phyloP scores from a whole-genome alignment of 2,329 filamentous ascomycete genomes.

The Paecilomyces niveus region DNA sequence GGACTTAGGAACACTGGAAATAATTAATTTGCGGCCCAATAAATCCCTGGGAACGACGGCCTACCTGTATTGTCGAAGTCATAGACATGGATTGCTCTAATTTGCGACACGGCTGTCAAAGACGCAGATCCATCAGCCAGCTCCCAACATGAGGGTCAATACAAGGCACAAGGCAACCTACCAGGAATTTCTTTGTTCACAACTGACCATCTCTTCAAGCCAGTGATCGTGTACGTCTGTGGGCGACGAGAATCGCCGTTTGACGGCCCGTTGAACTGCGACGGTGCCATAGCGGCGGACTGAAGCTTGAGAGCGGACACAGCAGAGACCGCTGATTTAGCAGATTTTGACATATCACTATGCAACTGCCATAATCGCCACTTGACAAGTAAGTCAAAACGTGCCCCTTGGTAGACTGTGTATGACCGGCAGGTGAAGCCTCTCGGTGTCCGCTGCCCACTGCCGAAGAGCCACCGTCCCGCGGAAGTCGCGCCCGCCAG shows the following conservation, averaged over 20 bases:
- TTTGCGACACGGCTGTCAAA: constrained; percentile 51
- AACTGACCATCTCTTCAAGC: constrained; percentile 78
- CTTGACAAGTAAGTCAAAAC: constrained; percentile 1
- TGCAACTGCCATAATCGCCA: not conserved
- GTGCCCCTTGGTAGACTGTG: not conserved
- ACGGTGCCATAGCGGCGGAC: constrained; percentile 17
- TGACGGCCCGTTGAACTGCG: constrained; percentile 19
- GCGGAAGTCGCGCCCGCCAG: not conserved
- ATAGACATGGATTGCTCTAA: constrained; percentile 83
- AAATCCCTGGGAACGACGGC: constrained; percentile 18
- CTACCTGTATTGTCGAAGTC: constrained; percentile 95
- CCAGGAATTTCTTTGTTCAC: constrained; percentile 64
- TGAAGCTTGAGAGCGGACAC: constrained; percentile 15
- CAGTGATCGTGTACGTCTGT: constrained; percentile 56
- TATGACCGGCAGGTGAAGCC: not conserved
- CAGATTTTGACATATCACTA: constrained; percentile 24
- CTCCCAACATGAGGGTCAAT: not conserved
- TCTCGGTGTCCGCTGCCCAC: not conserved
- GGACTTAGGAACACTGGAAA: constrained; percentile 77
- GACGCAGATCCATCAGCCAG: not conserved
- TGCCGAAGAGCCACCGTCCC: not conserved
- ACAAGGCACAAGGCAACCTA: constrained; percentile 25
- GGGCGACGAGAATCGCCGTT: constrained; percentile 14
- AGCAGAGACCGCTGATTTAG: constrained; percentile 27
- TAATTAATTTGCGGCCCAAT: not conserved